Evolutionary conservation across 495 filamentous ascomycete genomes (phyloP).

Genomic region (Bombardia bombarda): DNA sequence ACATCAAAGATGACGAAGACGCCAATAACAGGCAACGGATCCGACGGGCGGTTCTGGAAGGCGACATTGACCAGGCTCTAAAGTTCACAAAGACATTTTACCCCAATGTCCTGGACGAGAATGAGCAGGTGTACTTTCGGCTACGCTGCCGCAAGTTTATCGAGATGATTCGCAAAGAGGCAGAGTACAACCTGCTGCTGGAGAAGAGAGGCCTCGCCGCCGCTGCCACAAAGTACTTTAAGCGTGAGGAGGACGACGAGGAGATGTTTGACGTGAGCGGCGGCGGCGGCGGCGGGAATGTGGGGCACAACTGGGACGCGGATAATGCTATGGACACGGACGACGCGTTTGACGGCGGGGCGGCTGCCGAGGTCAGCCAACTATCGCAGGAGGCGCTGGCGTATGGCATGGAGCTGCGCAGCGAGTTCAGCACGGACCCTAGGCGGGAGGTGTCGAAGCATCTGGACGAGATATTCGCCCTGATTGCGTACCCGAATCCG

Average conservation of each 20-base stretch:
- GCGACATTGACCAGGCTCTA: conserved; percentile 85
- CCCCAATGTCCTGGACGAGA: conserved; percentile 70
- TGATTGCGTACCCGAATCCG: conserved; percentile 82
- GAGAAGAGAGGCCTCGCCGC: conserved; percentile 16
- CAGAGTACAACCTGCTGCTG: conserved; percentile 51
- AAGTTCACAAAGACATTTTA: conserved; percentile 74
- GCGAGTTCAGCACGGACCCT: conserved; percentile 66
- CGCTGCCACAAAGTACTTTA: not conserved
- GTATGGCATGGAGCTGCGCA: conserved; percentile 73
- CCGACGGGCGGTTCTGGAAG: conserved; percentile 79
- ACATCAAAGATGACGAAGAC: conserved; percentile 66
- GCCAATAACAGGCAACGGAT: conserved; percentile 87
- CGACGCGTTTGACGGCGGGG: conserved; percentile 34
- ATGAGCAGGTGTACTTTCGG: conserved; percentile 84
- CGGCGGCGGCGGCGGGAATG: conserved; percentile 19
- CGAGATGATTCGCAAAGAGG: conserved; percentile 84
- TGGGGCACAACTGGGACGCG: too few relatives aligned
- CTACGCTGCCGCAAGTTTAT: conserved; percentile 87
- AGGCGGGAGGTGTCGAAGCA: conserved; percentile 61
- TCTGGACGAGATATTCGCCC: conserved; percentile 77
- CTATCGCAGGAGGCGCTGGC: conserved; percentile 58
- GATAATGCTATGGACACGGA: conserved; percentile 43
- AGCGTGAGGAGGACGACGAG: conserved; percentile 57
- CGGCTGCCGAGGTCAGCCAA: conserved; percentile 44
- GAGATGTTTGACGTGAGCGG: conserved; percentile 56